These are phyloP conservation scores for Venturia asperata DNA, from an alignment of 2,329 filamentous ascomycete species.

Conservation along the genomic window DNA sequence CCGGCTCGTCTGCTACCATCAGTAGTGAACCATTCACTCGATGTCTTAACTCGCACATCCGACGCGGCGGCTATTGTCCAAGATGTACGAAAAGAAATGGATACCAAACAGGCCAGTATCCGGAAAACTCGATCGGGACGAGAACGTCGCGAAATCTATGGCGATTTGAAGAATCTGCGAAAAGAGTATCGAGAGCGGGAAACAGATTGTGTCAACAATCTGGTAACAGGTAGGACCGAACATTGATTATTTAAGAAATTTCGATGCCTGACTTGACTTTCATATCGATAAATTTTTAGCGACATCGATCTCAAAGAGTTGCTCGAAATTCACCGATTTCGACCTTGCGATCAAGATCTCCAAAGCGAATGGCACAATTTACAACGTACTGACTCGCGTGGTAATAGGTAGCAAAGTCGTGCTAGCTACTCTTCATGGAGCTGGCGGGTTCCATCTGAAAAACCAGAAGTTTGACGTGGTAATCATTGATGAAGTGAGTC, in stretches of 20 bases:
- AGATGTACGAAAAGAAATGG: conserved; percentile 88
- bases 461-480: conserved; percentile 84
- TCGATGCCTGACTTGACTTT: neutral
- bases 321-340: too few species aligned
- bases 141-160: conserved; percentile 75
- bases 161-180: conserved; percentile 73
- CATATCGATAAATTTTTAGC: neutral
- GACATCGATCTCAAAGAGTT: neutral
- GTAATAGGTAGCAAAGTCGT: conserved; percentile 70
- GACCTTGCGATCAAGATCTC: too few species aligned
- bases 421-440: conserved; percentile 84
- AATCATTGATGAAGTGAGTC: conserved; percentile 91
- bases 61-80: conserved; percentile 84
- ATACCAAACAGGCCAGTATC: conserved; percentile 80
- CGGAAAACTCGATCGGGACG: conserved; percentile 76
- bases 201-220: conserved; percentile 65
- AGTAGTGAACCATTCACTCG: conserved; percentile 81
- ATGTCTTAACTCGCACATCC: conserved; percentile 82
- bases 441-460: conserved; percentile 75
- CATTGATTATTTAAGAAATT: neutral
- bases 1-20: conserved; percentile 84
- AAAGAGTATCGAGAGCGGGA: conserved; percentile 87
- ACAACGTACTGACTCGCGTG: conserved; percentile 35
- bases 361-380: neutral
- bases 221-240: conserved; percentile 51